Evolutionary conservation across 75 land plant species (phyloP), one percentile per base, ranked within the genome.

Genomic region (Pinus tabuliformis): DNA sequence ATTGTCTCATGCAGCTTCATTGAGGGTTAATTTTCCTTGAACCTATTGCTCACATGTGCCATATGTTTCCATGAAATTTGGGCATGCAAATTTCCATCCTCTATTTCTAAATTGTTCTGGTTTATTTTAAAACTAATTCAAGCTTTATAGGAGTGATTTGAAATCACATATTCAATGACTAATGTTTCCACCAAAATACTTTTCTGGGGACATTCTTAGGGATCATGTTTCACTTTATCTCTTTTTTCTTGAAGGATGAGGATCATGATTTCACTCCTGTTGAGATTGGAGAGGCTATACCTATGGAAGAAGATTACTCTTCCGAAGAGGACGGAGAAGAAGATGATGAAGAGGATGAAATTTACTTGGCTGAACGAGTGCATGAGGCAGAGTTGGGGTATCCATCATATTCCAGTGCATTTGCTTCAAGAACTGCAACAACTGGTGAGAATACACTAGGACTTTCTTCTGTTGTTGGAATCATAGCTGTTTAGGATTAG

Each of bases 241-340:
- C 22, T 68, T 20, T 14, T 68, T 37, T 18, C 21, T 68, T 1
- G 42, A 59, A 78, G 80, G 80, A 78, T 58, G 80, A 56, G 12
- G 80, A 74, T 74, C 42, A 39, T 54, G 78, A 58, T 45, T 54
- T 56, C 15, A 18, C 77, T 73, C 59, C 77, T 33, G 77, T 74
- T 49, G 80, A 73, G 75, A 26, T 66, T 72, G 78, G 74, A 28
- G 36, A 73, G 17, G 11, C 42, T 26, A 16, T 45, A 28, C 39
- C 80, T n/a, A 30, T 56, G 57, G 80, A 78, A n/a, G 80, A 78
- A n/a, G 78, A 75, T n/a, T 52, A 62, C 37, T n/a, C 24, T 57
- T 75, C 77, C 1, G 77, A 75, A 13, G 77, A 75, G 15, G 77
- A 75, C 0, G 59, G 37, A 36, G 80, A 78, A 24, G 76, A 75